phyloP scores from a whole-genome alignment of 768 basidiomycete genomes.

The Pleurotus citrinopileatus region DNA sequence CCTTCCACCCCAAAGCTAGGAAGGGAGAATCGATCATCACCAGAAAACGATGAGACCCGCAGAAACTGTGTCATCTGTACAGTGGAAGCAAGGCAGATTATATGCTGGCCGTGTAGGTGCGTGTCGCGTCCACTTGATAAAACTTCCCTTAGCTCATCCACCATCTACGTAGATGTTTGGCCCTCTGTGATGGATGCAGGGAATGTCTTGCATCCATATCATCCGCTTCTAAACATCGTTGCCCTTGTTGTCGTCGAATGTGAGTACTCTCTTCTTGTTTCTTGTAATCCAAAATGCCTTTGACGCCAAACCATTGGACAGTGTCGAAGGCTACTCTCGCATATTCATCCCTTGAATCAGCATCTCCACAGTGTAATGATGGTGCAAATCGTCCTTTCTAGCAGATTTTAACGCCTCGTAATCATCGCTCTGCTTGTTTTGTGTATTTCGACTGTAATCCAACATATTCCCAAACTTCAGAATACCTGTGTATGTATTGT shows the following conservation, averaged over 20 bases:
- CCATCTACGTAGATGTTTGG: slow-evolving; percentile 39
- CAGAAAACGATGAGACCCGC: slow-evolving; percentile 16
- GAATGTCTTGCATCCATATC: slow-evolving; percentile 56
- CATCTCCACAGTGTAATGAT: no score
- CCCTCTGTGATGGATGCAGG: slow-evolving; percentile 65
- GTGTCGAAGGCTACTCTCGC: slow-evolving; percentile 48
- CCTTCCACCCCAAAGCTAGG: slow-evolving; percentile 23
- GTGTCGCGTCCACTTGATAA: slow-evolving; percentile 15
- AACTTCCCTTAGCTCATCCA: neutral
- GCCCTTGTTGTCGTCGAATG: slow-evolving; percentile 64
- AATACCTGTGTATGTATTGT: no score
- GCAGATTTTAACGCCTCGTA: no score
- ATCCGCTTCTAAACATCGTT: slow-evolving; percentile 55
- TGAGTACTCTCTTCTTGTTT: slow-evolving; percentile 22
- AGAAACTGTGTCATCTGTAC: slow-evolving; percentile 70
- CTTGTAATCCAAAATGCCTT: slow-evolving; percentile 1
- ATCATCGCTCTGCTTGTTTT: neutral
- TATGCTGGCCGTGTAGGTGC: slow-evolving; percentile 85
- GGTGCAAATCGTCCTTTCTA: no score
- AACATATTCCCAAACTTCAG: no score
- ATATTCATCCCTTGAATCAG: slow-evolving; percentile 41
- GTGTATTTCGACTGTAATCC: no score
- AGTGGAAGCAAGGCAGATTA: slow-evolving; percentile 62
- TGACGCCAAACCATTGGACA: slow-evolving; percentile 14
- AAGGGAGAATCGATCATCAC: slow-evolving; percentile 9